Conservation (phyloP, 768 basidiomycete genomes). For the Psilocybe sp. region DNA sequence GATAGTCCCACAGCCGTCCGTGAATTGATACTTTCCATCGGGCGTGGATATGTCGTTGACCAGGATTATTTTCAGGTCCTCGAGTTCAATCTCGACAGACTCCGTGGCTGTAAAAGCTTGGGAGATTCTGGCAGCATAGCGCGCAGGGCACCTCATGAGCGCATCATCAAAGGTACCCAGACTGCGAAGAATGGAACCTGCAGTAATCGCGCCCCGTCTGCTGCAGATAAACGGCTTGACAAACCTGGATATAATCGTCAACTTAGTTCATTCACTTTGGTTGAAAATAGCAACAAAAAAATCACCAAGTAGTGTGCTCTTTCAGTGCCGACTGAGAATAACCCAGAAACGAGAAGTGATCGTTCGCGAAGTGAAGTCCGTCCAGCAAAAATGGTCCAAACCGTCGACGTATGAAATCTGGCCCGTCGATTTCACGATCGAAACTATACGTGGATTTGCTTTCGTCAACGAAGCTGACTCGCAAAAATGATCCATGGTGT, state of each 20-base stretch:
- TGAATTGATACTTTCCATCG: slow-evolving; percentile 46
- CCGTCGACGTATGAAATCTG: slow-evolving; percentile 43
- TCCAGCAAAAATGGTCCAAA: slow-evolving; percentile 42
- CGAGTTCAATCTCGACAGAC: slow-evolving; percentile 40
- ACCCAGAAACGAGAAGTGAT: slow-evolving; percentile 59
- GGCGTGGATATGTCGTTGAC: slow-evolving; percentile 31
- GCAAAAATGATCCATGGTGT: slow-evolving; percentile 54
- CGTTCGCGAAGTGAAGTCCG: slow-evolving; percentile 53
- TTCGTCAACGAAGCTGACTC: slow-evolving; percentile 65
- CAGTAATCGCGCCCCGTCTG: slow-evolving; percentile 28
- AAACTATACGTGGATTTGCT: slow-evolving; percentile 48
- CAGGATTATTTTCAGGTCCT: slow-evolving; percentile 40
- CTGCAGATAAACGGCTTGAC: slow-evolving; percentile 49
- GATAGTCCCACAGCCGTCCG: slow-evolving; percentile 70
- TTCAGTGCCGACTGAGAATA: slow-evolving; percentile 78
- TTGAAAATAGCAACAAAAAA: background rate
- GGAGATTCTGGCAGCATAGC: slow-evolving; percentile 69
- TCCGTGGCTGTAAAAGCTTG: slow-evolving; percentile 78
- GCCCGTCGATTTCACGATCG: slow-evolving; percentile 56
- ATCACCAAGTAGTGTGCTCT: slow-evolving; percentile 56
- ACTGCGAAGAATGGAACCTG: slow-evolving; percentile 47
- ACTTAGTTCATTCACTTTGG: background rate
- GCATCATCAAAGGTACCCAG: slow-evolving; percentile 49
- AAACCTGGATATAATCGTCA: slow-evolving; percentile 43
- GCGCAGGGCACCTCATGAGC: slow-evolving; percentile 60